These are phyloP conservation scores for Talaromyces pinophilus DNA, from an alignment of 2,329 filamentous ascomycete genomes.

Conservation along the genomic window DNA sequence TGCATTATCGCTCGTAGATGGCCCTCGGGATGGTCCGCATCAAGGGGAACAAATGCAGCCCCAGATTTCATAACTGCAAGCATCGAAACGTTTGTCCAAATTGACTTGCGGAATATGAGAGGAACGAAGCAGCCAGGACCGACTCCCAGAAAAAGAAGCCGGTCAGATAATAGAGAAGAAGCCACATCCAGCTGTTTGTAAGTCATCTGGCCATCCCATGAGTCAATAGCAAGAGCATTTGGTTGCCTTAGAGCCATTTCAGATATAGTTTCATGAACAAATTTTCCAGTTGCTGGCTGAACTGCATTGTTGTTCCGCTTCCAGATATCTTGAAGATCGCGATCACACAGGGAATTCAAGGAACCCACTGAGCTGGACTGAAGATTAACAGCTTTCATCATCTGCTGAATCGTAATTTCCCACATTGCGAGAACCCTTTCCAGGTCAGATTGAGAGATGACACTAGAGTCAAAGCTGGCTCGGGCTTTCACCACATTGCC, in stretches of 20 bases:
- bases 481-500: neutral
- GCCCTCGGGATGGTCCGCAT: slow-evolving; percentile 8
- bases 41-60: slow-evolving; percentile 14
- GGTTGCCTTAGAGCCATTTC: neutral
- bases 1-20: slow-evolving; percentile 3
- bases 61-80: slow-evolving; percentile 17
- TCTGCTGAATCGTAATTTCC: neutral
- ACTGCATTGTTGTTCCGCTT: neutral
- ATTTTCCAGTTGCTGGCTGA: neutral
- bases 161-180: neutral
- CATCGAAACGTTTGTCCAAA: slow-evolving; percentile 18
- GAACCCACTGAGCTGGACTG: neutral
- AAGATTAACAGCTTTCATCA: neutral
- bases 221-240: neutral
- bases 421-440: neutral
- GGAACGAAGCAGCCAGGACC: slow-evolving; percentile 27
- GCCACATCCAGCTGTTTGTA: neutral
- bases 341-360: neutral
- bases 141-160: slow-evolving; percentile 28
- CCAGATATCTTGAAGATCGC: neutral
- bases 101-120: slow-evolving; percentile 17
- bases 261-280: neutral
- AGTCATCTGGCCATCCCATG: neutral
- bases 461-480: neutral
- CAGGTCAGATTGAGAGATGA: neutral